phyloP scores from a whole-genome alignment of 2,329 filamentous ascomycete species.

The Fusarium albosuccineum region DNA sequence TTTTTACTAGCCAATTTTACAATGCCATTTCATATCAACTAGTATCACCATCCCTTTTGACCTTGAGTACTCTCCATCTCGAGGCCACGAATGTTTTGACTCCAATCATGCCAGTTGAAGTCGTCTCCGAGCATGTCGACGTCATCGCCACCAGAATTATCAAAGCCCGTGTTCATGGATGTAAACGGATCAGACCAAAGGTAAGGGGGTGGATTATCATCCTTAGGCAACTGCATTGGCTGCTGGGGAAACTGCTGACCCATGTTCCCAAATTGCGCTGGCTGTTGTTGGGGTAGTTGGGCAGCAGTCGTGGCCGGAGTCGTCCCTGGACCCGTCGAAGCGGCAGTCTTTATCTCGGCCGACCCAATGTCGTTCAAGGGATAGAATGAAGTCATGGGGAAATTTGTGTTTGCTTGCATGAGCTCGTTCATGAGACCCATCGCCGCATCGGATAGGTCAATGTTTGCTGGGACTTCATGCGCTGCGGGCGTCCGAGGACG shows the following conservation, averaged over 20 bases:
- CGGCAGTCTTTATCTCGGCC: constrained; percentile 36
- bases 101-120: constrained; percentile 65
- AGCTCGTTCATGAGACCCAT: constrained; percentile 48
- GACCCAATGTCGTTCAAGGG: constrained; percentile 40
- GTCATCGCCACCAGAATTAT: constrained; percentile 48
- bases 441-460: constrained; percentile 47
- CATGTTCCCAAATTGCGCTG: constrained; percentile 17
- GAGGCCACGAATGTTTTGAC: constrained; percentile 56
- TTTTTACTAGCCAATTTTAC: constrained; percentile 8
- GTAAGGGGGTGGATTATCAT: constrained; percentile 56
- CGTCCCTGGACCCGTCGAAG: constrained; percentile 3
- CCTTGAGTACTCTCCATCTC: constrained; percentile 50
- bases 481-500: constrained; percentile 36
- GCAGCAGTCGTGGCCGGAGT: constrained; percentile 4
- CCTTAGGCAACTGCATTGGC: constrained; percentile 44
- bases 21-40: not conserved
- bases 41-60: constrained; percentile 40
- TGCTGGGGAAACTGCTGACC: constrained; percentile 34
- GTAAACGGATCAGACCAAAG: constrained; percentile 57
- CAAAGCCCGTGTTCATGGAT: constrained; percentile 46
- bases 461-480: constrained; percentile 28
- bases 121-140: constrained; percentile 57
- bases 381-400: constrained; percentile 40
- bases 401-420: constrained; percentile 24
- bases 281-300: constrained; percentile 15